phyloP scores from a whole-genome alignment of 2,329 filamentous ascomycete species.

The Cercospora citrullina region DNA sequence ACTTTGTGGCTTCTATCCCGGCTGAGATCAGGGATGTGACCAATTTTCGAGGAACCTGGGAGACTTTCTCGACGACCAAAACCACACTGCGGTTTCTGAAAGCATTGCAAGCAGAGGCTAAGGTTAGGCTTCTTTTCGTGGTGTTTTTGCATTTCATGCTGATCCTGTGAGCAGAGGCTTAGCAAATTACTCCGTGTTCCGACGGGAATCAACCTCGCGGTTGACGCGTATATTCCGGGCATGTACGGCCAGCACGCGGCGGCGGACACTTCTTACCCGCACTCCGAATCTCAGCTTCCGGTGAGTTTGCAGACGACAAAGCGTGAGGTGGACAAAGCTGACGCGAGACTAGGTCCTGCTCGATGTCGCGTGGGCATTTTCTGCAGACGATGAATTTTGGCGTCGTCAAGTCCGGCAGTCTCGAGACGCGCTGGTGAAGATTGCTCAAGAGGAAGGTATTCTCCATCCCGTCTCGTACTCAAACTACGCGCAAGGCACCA shows the following conservation, averaged over 20 bases:
- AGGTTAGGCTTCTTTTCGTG: background rate
- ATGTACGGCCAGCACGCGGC: constrained; percentile 4
- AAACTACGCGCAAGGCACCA: constrained; percentile 4
- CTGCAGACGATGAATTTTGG: constrained; percentile 3
- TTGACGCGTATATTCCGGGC: constrained; percentile 10
- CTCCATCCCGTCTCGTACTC: constrained; percentile 6
- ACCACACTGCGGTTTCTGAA: constrained; percentile 3
- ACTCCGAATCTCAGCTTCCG: constrained; percentile 8
- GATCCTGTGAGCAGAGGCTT: background rate
- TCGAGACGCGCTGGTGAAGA: background rate
- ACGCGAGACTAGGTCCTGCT: constrained; percentile 1
- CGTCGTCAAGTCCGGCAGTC: constrained; percentile 2
- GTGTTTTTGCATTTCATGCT: background rate
- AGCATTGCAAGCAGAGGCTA: background rate
- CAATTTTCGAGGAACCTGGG: constrained; percentile 9
- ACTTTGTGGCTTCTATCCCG: constrained; percentile 6
- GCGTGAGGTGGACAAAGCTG: background rate
- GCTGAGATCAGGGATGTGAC: background rate
- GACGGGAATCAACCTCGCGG: constrained; percentile 1
- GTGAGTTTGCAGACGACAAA: background rate
- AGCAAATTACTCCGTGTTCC: background rate
- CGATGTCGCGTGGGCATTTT: constrained; percentile 9
- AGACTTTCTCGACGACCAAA: constrained; percentile 5
- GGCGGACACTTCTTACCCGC: background rate
- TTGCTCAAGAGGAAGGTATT: background rate